Evolutionary conservation across 306 rosid species (phyloP).

Genomic region (Dalbergia oliveri): DNA sequence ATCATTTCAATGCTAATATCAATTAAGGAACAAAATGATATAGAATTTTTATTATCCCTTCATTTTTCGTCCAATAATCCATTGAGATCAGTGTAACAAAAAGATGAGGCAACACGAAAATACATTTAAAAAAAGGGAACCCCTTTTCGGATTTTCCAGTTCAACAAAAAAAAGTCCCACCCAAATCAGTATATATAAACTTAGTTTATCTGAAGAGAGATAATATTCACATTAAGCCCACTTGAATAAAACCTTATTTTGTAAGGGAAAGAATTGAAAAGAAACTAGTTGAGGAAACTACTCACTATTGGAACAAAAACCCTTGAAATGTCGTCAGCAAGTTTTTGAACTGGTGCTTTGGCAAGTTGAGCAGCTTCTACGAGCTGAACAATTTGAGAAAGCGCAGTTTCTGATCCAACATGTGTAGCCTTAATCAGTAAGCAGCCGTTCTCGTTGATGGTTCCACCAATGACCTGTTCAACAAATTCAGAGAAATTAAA

Average conservation of each 20-base stretch:
- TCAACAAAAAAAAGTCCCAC: background rate
- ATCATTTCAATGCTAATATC: slow-evolving; percentile 20
- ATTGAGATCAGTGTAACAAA: slow-evolving; percentile 17
- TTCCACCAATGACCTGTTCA: slow-evolving; percentile 90
- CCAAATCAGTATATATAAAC: slow-evolving; percentile 21
- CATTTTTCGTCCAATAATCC: slow-evolving; percentile 16
- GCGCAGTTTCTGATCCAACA: slow-evolving; percentile 93
- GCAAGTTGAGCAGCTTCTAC: slow-evolving; percentile 98
- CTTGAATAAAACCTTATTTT: background rate
- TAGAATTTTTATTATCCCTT: slow-evolving; percentile 24
- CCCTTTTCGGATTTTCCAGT: background rate
- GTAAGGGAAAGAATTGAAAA: background rate
- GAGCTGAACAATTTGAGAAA: slow-evolving; percentile 94
- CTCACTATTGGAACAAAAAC: slow-evolving; percentile 93
- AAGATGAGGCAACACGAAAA: background rate
- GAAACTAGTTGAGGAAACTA: slow-evolving; percentile 5
- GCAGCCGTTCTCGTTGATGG: slow-evolving; percentile 90
- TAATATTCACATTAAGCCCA: background rate
- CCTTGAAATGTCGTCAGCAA: slow-evolving; percentile 87
- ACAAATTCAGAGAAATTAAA: slow-evolving; percentile 23
- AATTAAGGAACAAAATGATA: slow-evolving; percentile 15
- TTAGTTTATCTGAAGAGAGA: background rate
- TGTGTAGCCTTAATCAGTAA: slow-evolving; percentile 81
- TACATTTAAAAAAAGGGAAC: background rate
- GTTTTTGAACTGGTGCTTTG: slow-evolving; percentile 93